A percentile compares a stretch with the other conserved stretches of the same genome.
phyloP scores from a whole-genome alignment of 805 yeast genomes.

The Metschnikowia colocasiae region DNA sequence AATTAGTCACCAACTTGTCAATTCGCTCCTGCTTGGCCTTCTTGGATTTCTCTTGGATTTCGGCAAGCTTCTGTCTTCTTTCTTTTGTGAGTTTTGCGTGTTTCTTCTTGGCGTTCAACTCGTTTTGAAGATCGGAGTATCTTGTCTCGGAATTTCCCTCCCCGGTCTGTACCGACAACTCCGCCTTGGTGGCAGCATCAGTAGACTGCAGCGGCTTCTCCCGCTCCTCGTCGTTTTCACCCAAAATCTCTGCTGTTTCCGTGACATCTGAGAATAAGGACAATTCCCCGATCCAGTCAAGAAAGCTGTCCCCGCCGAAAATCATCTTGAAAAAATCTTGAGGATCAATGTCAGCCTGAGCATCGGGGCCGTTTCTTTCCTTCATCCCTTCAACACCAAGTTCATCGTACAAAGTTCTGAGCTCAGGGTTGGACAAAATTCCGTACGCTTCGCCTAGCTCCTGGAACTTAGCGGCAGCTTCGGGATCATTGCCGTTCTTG shows the following conservation, averaged over 20 bases:
- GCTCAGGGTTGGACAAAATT: slow-evolving; percentile 67
- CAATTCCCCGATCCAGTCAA: slow-evolving; percentile 84
- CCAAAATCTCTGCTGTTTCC: slow-evolving; percentile 50
- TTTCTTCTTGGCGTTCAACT: slow-evolving; percentile 25
- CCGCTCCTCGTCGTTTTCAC: slow-evolving; percentile 35
- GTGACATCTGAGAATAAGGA: slow-evolving; percentile 73
- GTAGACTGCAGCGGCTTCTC: slow-evolving; percentile 12
- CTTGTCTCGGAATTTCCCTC: slow-evolving; percentile 1
- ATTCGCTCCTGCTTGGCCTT: slow-evolving; percentile 48
- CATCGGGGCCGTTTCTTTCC: slow-evolving; percentile 65
- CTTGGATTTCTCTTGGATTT: slow-evolving; percentile 53
- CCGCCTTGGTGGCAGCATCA: slow-evolving; percentile 24
- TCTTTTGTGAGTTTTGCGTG: slow-evolving; percentile 31
- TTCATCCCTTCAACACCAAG: slow-evolving; percentile 62
- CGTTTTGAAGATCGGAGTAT: slow-evolving; percentile 18
- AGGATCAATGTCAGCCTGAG: slow-evolving; percentile 72
- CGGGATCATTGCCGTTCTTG: slow-evolving; percentile 91
- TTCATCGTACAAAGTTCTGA: slow-evolving; percentile 75
- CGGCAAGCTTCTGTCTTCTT: slow-evolving; percentile 47
- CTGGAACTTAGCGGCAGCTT: slow-evolving; percentile 85
- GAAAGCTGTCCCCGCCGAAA: slow-evolving; percentile 79
- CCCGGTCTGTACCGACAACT: background rate
- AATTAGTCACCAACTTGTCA: slow-evolving; percentile 46
- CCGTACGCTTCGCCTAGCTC: slow-evolving; percentile 65
- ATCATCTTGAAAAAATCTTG: slow-evolving; percentile 77